phyloP scores from a whole-genome alignment of 306 rosid species.

The Cicer arietinum region DNA sequence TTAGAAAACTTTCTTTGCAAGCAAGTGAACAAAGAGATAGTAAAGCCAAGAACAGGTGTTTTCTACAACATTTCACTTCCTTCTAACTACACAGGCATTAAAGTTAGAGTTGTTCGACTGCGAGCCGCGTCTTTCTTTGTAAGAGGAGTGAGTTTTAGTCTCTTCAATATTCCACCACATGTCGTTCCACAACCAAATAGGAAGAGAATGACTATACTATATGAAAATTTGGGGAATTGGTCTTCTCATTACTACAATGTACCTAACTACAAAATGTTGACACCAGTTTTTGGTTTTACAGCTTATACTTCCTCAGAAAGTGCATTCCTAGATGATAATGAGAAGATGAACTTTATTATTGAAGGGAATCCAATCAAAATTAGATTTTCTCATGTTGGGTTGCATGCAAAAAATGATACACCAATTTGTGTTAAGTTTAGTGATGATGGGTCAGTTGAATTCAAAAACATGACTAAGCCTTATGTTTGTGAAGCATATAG shows the following conservation, averaged over 20 bases:
- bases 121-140: constrained; percentile 55
- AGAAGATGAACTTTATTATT: constrained; percentile 49
- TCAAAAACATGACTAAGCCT: constrained; percentile 56
- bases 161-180: constrained; percentile 62
- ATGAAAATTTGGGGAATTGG: constrained; percentile 80
- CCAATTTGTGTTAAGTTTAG: constrained; percentile 70
- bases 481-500: constrained; percentile 52
- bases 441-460: constrained; percentile 52
- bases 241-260: constrained; percentile 67
- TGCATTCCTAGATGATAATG: constrained; percentile 28
- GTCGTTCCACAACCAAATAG: constrained; percentile 52
- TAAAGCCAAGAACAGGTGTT: constrained; percentile 58
- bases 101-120: constrained; percentile 59
- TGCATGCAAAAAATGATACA: constrained; percentile 36
- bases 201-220: constrained; percentile 64
- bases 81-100: constrained; percentile 72
- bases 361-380: constrained; percentile 57
- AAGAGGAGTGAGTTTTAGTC: constrained; percentile 62
- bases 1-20: constrained; percentile 55
- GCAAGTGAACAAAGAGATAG: constrained; percentile 42
- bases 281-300: constrained; percentile 76
- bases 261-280: constrained; percentile 65
- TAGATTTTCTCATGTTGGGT: constrained; percentile 43
- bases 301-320: constrained; percentile 60
- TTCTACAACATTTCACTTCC: constrained; percentile 67